Evolutionary conservation across 1,284 basidiomycete genomes (phyloP), one percentile per base, ranked within the genome.

Genomic region (Trichosporon sp.): DNA sequence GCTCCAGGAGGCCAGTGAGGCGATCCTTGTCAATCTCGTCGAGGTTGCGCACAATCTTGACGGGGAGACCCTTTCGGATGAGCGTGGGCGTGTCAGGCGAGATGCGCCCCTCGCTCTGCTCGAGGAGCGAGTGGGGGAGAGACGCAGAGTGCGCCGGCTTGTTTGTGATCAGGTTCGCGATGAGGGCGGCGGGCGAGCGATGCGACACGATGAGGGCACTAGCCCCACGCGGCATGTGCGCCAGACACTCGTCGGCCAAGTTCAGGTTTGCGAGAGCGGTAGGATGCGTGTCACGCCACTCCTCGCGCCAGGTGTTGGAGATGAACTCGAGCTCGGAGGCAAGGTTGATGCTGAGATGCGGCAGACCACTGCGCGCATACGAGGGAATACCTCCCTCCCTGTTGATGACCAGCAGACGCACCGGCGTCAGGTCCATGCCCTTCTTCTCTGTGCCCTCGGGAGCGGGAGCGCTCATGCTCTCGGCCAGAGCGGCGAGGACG

Each of bases 101-200:
- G 71, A 98, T 89, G 76, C 91, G 90, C 67, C 92, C 89, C 79
- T 93, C 91, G 19, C 90, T 90, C 68, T 83, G 82, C 74, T 93
- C 91, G 37, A 99, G 88, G 8, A 98, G 88, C 2, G 95, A 92
- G 77, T 98, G 94, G 40, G 96, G 95, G 32, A 99, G 87, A 72
- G 93, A 95, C 1, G 96, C 97, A 76, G 93, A 96, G 76, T 98
- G 90, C 0, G 95, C 95, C 1, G 97, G 97, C 81, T 96, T 97
- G 85, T 99, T 99, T 65, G 97, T 99, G 81, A 99, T 96, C 59
- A 99, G 88, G 83, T 99, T 98, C 61, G 90, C 96, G 77, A 99
- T 98, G 73, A 99, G 89, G 1, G 93, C 93, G 71, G 92, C 93
- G 0, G 96, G 94, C 1, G 95, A 97, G 43, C 96, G 93, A 85